Conservation (phyloP, 176 grass and related monocot genomes). For the Alopecurus myosuroides region DNA sequence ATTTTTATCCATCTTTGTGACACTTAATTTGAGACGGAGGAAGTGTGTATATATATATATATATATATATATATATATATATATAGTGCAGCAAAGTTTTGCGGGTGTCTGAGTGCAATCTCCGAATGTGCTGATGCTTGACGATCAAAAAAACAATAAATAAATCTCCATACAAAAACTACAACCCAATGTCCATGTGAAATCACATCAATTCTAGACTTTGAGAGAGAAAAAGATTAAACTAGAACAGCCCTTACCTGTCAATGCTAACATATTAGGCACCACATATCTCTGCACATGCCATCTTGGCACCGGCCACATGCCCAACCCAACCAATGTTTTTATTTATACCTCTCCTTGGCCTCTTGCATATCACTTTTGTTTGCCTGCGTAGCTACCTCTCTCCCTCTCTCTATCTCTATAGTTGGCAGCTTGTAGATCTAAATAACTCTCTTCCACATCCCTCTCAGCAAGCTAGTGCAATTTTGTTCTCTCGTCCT, state of each 20-base stretch:
- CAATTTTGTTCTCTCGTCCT: background rate
- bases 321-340: conserved; percentile 35
- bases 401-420: conserved; percentile 3
- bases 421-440: conserved; percentile 35
- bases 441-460: conserved; percentile 12
- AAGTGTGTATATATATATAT: too few relatives aligned
- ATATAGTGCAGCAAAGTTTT: background rate
- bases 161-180: background rate
- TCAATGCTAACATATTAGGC: conserved; percentile 26
- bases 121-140: background rate
- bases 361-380: conserved; percentile 40
- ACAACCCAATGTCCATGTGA: background rate
- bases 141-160: background rate
- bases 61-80: too few relatives aligned
- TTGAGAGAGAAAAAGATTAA: background rate
- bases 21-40: too few relatives aligned
- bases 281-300: conserved; percentile 45
- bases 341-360: conserved; percentile 44
- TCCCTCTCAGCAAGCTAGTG: background rate
- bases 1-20: too few relatives aligned
- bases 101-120: background rate
- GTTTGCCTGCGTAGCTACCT: conserved; percentile 3
- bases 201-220: background rate
- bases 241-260: conserved; percentile 16
- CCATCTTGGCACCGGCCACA: conserved; percentile 32